Conservation (phyloP, 495 filamentous ascomycete species). For the Elasticomyces elasticus region DNA sequence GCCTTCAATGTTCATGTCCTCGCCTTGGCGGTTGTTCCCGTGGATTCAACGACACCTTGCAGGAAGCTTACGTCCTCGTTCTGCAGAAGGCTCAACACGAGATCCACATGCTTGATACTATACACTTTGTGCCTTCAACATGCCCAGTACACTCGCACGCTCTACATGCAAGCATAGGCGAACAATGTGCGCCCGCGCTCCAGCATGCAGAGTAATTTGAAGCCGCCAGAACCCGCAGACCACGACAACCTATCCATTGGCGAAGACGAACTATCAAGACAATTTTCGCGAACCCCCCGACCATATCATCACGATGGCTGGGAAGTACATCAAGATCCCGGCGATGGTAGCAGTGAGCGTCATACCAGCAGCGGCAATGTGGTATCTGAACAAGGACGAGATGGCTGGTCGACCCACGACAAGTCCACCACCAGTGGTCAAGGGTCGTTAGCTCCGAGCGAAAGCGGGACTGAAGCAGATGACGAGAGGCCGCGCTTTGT, state of each 20-base stretch:
- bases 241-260: not conserved
- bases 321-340: slow-evolving; percentile 1
- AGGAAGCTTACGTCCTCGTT: too few species aligned
- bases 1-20: not conserved
- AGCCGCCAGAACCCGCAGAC: not conserved
- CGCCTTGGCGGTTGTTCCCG: too few species aligned
- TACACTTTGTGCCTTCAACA: too few species aligned
- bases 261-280: not conserved
- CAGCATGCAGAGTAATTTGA: not conserved
- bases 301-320: slow-evolving; percentile 9
- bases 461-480: slow-evolving; percentile 86
- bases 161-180: too few species aligned
- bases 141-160: not conserved
- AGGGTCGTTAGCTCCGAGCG: slow-evolving; percentile 53
- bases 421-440: slow-evolving; percentile 9
- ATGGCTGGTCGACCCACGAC: not conserved
- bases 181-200: too few species aligned
- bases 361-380: not conserved
- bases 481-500: slow-evolving; percentile 63
- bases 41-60: too few species aligned
- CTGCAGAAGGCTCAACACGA: too few species aligned
- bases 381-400: slow-evolving; percentile 6
- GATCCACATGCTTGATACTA: too few species aligned
- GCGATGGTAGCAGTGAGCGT: not conserved
- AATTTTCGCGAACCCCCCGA: slow-evolving; percentile 3